These are phyloP conservation scores for Nidula niveotomentosa DNA, from an alignment of 1,284 basidiomycete species.

Conservation along the genomic window DNA sequence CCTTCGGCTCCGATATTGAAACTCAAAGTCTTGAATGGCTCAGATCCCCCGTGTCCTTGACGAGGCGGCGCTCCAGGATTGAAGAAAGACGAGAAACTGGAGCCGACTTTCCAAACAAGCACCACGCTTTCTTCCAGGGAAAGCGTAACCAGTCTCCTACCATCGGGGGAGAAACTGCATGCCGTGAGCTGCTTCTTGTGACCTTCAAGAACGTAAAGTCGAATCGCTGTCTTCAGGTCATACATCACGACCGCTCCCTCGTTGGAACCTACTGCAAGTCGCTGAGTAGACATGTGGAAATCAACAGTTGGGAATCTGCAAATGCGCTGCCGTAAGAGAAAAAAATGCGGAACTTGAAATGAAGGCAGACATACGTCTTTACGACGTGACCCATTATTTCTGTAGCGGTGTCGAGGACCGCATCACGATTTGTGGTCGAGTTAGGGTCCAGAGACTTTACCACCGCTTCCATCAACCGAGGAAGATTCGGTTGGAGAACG, in stretches of 20 bases:
- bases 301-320: constrained; percentile 88
- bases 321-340: neutral
- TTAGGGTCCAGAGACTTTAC: constrained; percentile 97
- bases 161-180: constrained; percentile 91
- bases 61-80: constrained; percentile 89
- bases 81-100: constrained; percentile 86
- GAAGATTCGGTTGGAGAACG: constrained; percentile 84
- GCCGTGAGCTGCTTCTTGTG: constrained; percentile 81
- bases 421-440: constrained; percentile 79
- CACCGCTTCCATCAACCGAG: constrained; percentile 90
- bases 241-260: constrained; percentile 96
- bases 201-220: constrained; percentile 93
- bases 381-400: constrained; percentile 92
- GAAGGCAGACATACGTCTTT: constrained; percentile 61
- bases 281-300: constrained; percentile 85
- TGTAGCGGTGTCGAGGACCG: constrained; percentile 88
- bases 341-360: neutral
- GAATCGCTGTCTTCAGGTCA: constrained; percentile 94
- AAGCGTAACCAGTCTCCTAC: constrained; percentile 84
- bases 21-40: constrained; percentile 82
- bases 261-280: constrained; percentile 90
- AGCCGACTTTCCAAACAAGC: constrained; percentile 89
- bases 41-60: constrained; percentile 80
- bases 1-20: constrained; percentile 74
- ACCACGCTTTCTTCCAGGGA: constrained; percentile 83